Conservation (phyloP, 176 grass and related monocot genomes). For the Poa pratensis region DNA sequence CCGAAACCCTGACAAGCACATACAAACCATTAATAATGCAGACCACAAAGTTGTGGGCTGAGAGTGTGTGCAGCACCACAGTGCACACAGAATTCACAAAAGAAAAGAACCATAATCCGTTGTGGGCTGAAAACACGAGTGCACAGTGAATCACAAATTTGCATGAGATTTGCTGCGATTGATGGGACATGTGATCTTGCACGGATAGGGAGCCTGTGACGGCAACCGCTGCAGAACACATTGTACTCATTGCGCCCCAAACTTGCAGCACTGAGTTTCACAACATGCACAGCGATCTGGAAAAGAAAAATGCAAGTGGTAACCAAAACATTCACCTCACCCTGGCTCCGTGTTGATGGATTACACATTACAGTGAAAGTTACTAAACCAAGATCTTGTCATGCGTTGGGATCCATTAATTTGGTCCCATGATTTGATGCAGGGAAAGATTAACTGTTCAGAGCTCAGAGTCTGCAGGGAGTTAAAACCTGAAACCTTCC, state of each 20-base stretch:
- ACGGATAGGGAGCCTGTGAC: slow-evolving; percentile 10
- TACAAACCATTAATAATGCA: slow-evolving; percentile 16
- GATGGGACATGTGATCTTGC: slow-evolving; percentile 55
- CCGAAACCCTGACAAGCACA: no score
- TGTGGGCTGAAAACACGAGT: background rate
- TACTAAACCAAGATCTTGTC: no score
- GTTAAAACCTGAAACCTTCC: slow-evolving; percentile 22
- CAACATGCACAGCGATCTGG: background rate
- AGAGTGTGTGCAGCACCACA: background rate
- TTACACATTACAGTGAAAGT: no score
- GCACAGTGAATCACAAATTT: background rate
- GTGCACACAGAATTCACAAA: no score
- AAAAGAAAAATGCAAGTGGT: no score
- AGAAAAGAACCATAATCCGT: no score
- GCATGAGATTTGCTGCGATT: background rate
- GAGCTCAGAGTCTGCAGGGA: background rate
- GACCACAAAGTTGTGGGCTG: background rate
- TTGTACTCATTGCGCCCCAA: background rate
- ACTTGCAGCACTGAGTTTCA: background rate
- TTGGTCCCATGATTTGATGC: background rate
- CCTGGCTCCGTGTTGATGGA: no score
- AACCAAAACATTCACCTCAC: no score
- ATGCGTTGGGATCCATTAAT: no score
- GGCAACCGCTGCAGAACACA: slow-evolving; percentile 21
- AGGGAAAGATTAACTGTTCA: background rate